A percentile compares a stretch with the other conserved stretches of the same genome.
Evolutionary conservation across 176 grass and related monocot genomes (phyloP).

Genomic region (Oryza glaberrima): DNA sequence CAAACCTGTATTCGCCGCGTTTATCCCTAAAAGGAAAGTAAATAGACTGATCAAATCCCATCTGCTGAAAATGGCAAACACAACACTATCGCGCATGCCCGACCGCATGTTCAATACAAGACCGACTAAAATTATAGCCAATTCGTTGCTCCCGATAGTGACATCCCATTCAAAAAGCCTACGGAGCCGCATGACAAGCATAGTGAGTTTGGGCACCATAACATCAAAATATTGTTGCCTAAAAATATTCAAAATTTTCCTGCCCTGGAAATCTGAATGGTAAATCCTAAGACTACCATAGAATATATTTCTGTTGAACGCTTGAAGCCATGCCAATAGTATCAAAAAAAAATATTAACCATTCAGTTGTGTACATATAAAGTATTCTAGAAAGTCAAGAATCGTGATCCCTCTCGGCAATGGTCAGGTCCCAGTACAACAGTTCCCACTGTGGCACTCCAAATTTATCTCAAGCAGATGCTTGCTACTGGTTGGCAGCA

Average conservation of each 20-base stretch:
- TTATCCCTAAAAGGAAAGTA: too few relatives aligned
- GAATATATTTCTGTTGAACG: background rate
- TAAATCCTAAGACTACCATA: too few relatives aligned
- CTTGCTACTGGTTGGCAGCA: slow-evolving; percentile 31
- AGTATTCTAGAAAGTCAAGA: background rate
- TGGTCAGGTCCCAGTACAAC: slow-evolving; percentile 13
- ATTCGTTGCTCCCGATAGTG: background rate
- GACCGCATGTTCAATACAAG: background rate
- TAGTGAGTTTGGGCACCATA: background rate
- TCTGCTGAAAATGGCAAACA: too few relatives aligned
- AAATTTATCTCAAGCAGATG: slow-evolving; percentile 5
- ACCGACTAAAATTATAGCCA: background rate
- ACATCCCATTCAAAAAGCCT: background rate
- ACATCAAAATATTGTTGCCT: background rate
- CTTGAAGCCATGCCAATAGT: background rate
- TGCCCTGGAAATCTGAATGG: background rate
- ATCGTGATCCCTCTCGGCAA: background rate
- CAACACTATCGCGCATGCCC: too few relatives aligned
- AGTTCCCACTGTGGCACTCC: slow-evolving; percentile 16
- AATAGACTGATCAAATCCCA: too few relatives aligned
- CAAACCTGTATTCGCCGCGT: too few relatives aligned
- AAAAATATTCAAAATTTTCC: background rate
- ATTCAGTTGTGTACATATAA: background rate
- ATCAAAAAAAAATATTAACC: background rate
- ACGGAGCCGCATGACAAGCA: background rate